Evolutionary conservation across 2,329 filamentous ascomycete genomes (phyloP).

Genomic region (Diaporthe aspalathi): DNA sequence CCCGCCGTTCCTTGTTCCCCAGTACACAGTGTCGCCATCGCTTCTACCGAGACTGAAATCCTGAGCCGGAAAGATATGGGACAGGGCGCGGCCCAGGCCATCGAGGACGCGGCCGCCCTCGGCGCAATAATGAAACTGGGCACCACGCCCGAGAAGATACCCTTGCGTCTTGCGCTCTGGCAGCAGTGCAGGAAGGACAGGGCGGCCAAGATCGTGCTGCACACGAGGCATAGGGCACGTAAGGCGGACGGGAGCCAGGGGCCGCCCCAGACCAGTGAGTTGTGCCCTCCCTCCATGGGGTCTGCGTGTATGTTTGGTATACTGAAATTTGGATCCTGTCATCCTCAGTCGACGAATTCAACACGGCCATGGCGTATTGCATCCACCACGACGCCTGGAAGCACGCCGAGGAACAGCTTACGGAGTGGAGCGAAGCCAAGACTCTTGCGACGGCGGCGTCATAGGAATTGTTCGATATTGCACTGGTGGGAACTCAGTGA

Average conservation of each 20-base stretch:
- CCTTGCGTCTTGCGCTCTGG: slow-evolving; percentile 31
- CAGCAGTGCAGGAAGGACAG: slow-evolving; percentile 32
- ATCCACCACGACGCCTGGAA: slow-evolving; percentile 34
- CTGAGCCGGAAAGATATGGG: slow-evolving; percentile 24
- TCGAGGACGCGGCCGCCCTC: slow-evolving; percentile 35
- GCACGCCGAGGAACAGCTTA: slow-evolving; percentile 32
- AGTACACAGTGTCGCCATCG: no score
- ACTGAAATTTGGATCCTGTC: not conserved
- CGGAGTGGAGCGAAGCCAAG: slow-evolving; percentile 6
- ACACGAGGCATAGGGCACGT: slow-evolving; percentile 23
- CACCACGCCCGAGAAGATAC: slow-evolving; percentile 23
- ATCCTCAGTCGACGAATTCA: slow-evolving; percentile 20
- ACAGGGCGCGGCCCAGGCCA: slow-evolving; percentile 39
- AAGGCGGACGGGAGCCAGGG: slow-evolving; percentile 8
- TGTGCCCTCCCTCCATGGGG: no score
- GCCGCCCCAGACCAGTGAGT: slow-evolving; percentile 31
- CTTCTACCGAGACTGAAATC: not conserved
- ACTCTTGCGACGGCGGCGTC: slow-evolving; percentile 2
- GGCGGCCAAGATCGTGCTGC: slow-evolving; percentile 9
- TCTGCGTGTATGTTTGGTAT: not conserved
- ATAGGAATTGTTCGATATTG: not conserved
- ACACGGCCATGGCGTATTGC: slow-evolving; percentile 25
- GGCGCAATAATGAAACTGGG: slow-evolving; percentile 23
- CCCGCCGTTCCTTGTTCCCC: not conserved
- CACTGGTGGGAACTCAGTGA: no score